Conservation (phyloP, 2,329 filamentous ascomycete species). For the Colletotrichum tabaci region DNA sequence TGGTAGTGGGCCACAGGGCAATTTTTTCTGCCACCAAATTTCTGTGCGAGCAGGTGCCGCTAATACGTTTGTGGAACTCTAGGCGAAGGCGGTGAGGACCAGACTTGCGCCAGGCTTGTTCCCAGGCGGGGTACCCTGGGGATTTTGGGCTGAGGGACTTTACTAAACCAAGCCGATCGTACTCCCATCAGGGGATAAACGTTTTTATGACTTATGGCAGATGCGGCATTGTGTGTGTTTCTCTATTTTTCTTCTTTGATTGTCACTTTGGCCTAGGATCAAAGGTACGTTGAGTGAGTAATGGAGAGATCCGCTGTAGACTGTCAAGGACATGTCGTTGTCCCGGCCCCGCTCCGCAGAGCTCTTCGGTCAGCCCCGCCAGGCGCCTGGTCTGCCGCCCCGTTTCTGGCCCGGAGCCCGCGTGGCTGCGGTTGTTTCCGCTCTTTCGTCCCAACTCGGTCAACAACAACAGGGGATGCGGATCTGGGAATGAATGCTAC, state of each 20-base stretch:
- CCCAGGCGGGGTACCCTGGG: slow-evolving; percentile 8
- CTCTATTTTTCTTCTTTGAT: too few relatives aligned
- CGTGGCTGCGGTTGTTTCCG: slow-evolving; percentile 1
- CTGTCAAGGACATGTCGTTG: slow-evolving; percentile 3
- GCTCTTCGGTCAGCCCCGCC: slow-evolving; percentile 9
- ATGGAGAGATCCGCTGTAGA: not conserved
- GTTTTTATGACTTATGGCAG: too few relatives aligned
- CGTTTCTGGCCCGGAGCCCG: slow-evolving; percentile 26
- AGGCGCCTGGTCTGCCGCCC: not conserved
- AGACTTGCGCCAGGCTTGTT: not conserved
- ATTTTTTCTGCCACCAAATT: slow-evolving; percentile 40
- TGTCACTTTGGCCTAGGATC: too few relatives aligned
- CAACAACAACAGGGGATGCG: not conserved
- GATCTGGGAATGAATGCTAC: not conserved
- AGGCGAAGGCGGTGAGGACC: slow-evolving; percentile 55
- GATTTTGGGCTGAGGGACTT: not conserved
- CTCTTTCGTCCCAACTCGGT: not conserved
- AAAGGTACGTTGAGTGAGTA: not conserved
- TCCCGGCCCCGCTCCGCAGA: slow-evolving; percentile 21
- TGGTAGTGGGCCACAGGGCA: slow-evolving; percentile 26
- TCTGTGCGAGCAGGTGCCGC: slow-evolving; percentile 38
- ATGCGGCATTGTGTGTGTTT: too few relatives aligned
- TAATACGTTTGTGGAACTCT: slow-evolving; percentile 49
- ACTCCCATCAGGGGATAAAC: not conserved
- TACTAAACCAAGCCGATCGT: not conserved